Evolutionary conservation across 306 rosid genomes (phyloP), one percentile per base, ranked within the genome.

Genomic region (Myrica gale): DNA sequence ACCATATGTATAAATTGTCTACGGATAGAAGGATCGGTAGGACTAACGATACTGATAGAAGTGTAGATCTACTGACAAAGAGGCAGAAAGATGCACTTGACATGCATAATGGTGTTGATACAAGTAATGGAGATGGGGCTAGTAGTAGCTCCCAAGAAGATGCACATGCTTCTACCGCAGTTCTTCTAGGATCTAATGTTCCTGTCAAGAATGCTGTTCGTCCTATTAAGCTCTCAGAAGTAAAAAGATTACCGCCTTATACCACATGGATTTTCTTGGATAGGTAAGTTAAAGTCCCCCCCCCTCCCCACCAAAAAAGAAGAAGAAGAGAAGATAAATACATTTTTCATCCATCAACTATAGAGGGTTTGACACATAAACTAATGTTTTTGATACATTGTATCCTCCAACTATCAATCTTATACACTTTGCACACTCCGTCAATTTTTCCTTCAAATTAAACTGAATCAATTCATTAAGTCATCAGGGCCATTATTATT

Each of bases 211-310:
- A 89, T 85, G 91, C 96, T 72, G 97, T 92, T 75, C 98, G 97
- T 71, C 98, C 99, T 73, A 86, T 90, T 62, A 96, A 92, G 85
- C 87, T 96, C 63, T 82, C 90, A 4, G 99, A 92, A 89, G 82
- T 86, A 10, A 92, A 86, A 85, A 87, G 88, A 89, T 76, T 96
- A 79, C 97, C 99, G 71, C 93, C 98, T 76, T 96, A 96, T 86
- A 96, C 99, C 61, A 89, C 99, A 26, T 96, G 99, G 99, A 89
- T 92, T 77, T 92, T 96, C 83, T 88, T 96, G 83, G 97, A 92
- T 89, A 96, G 99, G 99, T 96, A 56, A 76, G 87, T 79, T 75
- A 19, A 21, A 66, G 70, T 73, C 72, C 26, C 26, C 26, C 39
- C 39, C 23, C 79, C 3, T 85, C 82, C 79, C 81, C 41, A 65